phyloP scores from a whole-genome alignment of 2,329 filamentous ascomycete genomes.

The Nemania sp. region DNA sequence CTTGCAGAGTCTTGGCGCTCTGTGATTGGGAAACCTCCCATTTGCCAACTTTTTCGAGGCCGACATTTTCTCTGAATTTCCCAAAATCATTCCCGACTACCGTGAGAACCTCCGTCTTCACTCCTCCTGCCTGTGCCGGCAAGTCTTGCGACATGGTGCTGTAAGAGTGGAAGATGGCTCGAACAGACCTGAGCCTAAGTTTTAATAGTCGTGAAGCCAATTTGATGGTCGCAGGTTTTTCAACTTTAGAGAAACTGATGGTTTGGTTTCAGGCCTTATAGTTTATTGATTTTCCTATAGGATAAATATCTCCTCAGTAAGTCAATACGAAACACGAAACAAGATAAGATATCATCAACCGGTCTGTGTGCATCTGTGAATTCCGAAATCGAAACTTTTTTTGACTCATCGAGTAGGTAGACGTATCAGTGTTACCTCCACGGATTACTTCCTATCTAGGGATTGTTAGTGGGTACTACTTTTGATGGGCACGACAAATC shows the following conservation, averaged over 20 bases:
- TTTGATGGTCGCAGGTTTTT: slow-evolving; percentile 34
- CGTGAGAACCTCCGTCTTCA: slow-evolving; percentile 45
- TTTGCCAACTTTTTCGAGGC: slow-evolving; percentile 42
- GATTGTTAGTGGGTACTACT: no score
- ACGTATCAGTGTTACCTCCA: no score
- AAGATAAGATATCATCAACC: not conserved
- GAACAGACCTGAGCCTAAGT: slow-evolving; percentile 43
- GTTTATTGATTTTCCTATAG: not conserved
- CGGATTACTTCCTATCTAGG: not conserved
- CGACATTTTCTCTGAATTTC: slow-evolving; percentile 44
- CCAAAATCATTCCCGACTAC: slow-evolving; percentile 44
- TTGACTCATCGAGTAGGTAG: slow-evolving; percentile 5
- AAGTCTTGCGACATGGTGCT: slow-evolving; percentile 50
- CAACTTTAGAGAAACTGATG: not conserved
- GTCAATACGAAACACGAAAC: not conserved
- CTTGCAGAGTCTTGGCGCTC: slow-evolving; percentile 59
- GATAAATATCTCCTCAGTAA: not conserved
- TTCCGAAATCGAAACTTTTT: not conserved
- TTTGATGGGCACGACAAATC: no score
- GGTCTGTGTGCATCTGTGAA: not conserved
- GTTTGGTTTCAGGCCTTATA: not conserved
- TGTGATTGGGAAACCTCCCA: slow-evolving; percentile 47
- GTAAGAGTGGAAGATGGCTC: slow-evolving; percentile 47
- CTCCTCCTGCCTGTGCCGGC: slow-evolving; percentile 29
- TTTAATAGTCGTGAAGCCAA: slow-evolving; percentile 46